phyloP scores from a whole-genome alignment of 306 rosid genomes.

The Pueraria montana region DNA sequence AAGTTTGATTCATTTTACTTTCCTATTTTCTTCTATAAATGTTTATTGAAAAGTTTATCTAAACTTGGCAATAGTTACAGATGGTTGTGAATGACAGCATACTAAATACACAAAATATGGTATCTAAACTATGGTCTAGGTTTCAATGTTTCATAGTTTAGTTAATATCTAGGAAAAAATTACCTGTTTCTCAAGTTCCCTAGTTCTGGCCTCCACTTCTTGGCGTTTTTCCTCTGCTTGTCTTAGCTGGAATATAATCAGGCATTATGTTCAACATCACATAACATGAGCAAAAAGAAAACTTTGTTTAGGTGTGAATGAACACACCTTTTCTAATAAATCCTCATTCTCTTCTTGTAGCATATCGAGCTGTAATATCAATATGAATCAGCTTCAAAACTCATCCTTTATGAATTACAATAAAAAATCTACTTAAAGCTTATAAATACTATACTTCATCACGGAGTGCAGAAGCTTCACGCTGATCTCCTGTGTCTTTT shows the following conservation, averaged over 20 bases:
- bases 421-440: conserved; percentile 33
- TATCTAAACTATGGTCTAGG: conserved; percentile 4
- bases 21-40: neutral
- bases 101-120: conserved; percentile 28
- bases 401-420: conserved; percentile 24
- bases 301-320: conserved; percentile 18
- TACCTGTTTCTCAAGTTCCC: conserved; percentile 96
- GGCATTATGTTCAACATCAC: conserved; percentile 47
- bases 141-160: neutral
- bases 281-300: conserved; percentile 14
- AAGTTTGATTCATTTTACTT: neutral
- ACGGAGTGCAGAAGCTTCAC: conserved; percentile 95
- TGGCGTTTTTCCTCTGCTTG: conserved; percentile 80
- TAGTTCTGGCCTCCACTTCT: conserved; percentile 91
- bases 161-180: conserved; percentile 33
- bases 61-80: neutral
- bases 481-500: conserved; percentile 76
- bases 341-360: conserved; percentile 83
- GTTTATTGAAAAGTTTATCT: neutral
- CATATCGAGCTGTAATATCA: conserved; percentile 93
- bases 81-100: neutral
- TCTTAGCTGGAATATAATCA: conserved; percentile 74
- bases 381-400: conserved; percentile 48
- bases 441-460: conserved; percentile 78
- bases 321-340: conserved; percentile 76